Percentiles rank a stretch among this genome's conserved stretches.
phyloP scores from a whole-genome alignment of 176 grass and related monocot genomes.

The Oryza punctata region DNA sequence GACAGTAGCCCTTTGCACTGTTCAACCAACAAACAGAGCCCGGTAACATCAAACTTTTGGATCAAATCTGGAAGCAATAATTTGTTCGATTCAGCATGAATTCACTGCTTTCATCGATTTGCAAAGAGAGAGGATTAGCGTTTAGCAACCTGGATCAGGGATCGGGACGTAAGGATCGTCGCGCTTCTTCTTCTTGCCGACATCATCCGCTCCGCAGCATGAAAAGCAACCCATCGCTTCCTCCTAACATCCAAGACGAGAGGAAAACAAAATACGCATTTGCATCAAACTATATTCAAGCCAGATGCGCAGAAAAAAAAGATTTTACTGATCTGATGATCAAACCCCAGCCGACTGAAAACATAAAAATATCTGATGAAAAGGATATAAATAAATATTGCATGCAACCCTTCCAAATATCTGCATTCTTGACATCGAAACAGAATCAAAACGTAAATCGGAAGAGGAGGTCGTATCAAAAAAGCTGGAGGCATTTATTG shows the following conservation, averaged over 20 bases:
- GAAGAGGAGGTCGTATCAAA: not conserved
- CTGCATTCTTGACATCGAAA: not conserved
- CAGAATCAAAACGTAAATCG: not conserved
- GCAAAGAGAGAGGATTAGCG: not conserved
- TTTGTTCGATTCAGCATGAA: not conserved
- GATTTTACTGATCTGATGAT: not conserved
- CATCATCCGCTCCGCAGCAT: conserved; percentile 43
- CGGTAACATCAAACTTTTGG: not conserved
- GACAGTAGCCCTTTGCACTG: not conserved
- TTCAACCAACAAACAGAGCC: not conserved
- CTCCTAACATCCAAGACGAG: not conserved
- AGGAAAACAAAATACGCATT: not conserved
- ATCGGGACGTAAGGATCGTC: conserved; percentile 40
- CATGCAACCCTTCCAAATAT: not conserved
- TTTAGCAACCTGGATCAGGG: conserved; percentile 31
- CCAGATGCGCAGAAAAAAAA: conserved; percentile 7
- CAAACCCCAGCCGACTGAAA: not conserved
- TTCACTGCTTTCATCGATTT: not conserved
- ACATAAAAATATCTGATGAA: not conserved
- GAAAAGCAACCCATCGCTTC: conserved; percentile 53
- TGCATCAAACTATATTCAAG: not conserved
- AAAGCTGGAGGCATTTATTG: not conserved
- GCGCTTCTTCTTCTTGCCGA: conserved; percentile 51
- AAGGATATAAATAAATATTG: not conserved
- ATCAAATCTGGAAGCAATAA: not conserved